Percentiles rank a stretch among this genome's conserved stretches.
phyloP scores from a whole-genome alignment of 2,329 filamentous ascomycete genomes.

The Xylariomycetidae sp. region DNA sequence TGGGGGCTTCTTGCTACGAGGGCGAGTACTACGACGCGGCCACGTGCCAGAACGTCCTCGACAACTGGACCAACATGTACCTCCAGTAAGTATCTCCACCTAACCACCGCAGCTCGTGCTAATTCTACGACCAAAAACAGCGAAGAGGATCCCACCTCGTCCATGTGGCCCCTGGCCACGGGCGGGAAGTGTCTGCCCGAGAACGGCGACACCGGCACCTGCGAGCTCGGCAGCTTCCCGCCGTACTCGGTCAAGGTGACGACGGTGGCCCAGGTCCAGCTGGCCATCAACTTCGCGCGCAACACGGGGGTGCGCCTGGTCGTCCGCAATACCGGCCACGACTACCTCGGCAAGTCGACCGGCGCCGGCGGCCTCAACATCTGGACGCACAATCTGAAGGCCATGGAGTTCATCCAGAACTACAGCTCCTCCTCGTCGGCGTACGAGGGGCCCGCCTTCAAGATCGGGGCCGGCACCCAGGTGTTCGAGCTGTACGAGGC shows the following conservation, averaged over 20 bases:
- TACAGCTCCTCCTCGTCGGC: constrained; percentile 19
- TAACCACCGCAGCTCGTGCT: no score
- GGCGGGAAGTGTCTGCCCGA: constrained; percentile 21
- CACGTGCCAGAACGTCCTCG: constrained; percentile 19
- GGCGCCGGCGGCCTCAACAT: constrained; percentile 21
- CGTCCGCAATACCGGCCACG: constrained; percentile 24
- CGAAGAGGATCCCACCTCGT: constrained; percentile 23
- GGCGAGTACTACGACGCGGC: constrained; percentile 19
- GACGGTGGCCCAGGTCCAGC: constrained; percentile 21
- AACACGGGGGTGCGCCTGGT: constrained; percentile 22
- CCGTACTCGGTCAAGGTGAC: constrained; percentile 21
- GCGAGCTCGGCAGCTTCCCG: constrained; percentile 23
- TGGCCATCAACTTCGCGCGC: constrained; percentile 23
- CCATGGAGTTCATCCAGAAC: constrained; percentile 18
- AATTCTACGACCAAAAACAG: constrained; percentile 10
- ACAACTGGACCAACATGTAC: constrained; percentile 22
- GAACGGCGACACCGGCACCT: constrained; percentile 19
- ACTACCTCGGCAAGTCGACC: constrained; percentile 22
- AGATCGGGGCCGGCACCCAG: constrained; percentile 24
- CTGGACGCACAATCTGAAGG: constrained; percentile 25
- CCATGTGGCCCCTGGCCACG: constrained; percentile 21
- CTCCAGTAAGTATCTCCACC: constrained; percentile 18
- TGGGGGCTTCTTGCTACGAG: constrained; percentile 23
- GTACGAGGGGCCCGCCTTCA: constrained; percentile 23
- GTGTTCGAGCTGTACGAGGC: constrained; percentile 21